Evolutionary conservation across 148 eudicot genomes (phyloP).

Genomic region (Salicornia ramosissima): DNA sequence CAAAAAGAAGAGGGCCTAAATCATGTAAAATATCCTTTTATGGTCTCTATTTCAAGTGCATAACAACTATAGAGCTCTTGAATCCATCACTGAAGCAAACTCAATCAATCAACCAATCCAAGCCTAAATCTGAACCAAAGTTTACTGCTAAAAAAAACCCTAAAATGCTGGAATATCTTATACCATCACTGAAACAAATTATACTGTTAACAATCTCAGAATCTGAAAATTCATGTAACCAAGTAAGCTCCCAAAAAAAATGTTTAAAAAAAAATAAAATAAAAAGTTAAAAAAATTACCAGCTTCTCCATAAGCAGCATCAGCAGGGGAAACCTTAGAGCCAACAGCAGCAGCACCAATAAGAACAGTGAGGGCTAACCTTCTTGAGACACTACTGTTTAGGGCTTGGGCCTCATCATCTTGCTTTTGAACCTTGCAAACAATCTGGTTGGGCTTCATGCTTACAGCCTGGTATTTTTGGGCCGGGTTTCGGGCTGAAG

Average conservation of each 20-base stretch:
- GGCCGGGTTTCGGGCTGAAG: conserved; percentile 28
- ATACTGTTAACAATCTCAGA: too few species aligned
- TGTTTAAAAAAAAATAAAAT: not conserved
- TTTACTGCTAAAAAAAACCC: too few species aligned
- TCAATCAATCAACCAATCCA: too few species aligned
- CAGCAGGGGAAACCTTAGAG: conserved; percentile 89
- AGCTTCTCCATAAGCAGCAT: conserved; percentile 96
- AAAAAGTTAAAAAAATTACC: conserved; percentile 36
- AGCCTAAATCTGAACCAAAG: too few species aligned
- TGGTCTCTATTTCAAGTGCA: not conserved
- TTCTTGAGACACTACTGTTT: conserved; percentile 43
- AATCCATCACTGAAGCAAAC: not conserved
- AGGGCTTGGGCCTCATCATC: conserved; percentile 8
- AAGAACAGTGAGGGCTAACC: conserved; percentile 74
- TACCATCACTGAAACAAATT: not conserved
- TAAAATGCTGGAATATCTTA: too few species aligned
- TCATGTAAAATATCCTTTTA: too few species aligned
- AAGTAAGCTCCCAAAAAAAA: too few species aligned
- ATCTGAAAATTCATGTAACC: too few species aligned
- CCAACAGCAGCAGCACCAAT: conserved; percentile 89
- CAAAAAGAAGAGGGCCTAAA: too few species aligned
- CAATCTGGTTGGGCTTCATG: conserved; percentile 42
- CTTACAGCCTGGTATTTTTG: conserved; percentile 30
- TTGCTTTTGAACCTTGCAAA: conserved; percentile 75
- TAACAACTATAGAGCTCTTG: not conserved